A percentile compares a stretch with the other conserved stretches of the same genome.
Evolutionary conservation across 1,284 basidiomycete species (phyloP).

Genomic region (Taiwanofungus camphoratus): DNA sequence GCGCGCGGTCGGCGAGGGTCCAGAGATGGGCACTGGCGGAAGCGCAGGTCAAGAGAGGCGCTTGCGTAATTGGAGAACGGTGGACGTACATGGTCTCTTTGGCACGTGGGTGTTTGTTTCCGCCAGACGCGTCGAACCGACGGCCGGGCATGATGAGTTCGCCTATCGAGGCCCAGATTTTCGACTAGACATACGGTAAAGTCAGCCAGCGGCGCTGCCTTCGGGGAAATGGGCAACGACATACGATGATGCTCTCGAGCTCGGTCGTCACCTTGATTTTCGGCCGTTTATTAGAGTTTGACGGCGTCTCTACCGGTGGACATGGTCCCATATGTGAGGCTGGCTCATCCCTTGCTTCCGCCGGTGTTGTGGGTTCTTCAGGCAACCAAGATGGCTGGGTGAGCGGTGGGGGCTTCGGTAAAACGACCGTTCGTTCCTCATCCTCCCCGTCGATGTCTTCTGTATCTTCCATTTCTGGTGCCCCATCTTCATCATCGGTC

Average conservation of each 20-base stretch:
- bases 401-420: constrained; percentile 17
- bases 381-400: background rate
- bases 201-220: background rate
- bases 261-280: constrained; percentile 46
- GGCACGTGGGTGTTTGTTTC: constrained; percentile 38
- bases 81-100: constrained; percentile 60
- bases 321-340: background rate
- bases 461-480: constrained; percentile 6
- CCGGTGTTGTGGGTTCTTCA: no score
- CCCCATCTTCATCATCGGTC: constrained; percentile 1
- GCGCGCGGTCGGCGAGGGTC: constrained; percentile 29
- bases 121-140: constrained; percentile 30
- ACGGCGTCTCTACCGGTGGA: constrained; percentile 3
- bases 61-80: constrained; percentile 1
- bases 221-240: constrained; percentile 18
- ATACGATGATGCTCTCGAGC: constrained; percentile 54
- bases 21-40: constrained; percentile 48
- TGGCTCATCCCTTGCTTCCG: background rate
- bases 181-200: constrained; percentile 36
- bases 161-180: constrained; percentile 61
- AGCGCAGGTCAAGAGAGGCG: constrained; percentile 17
- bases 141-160: constrained; percentile 58
- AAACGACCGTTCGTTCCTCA: constrained; percentile 28
- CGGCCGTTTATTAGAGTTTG: constrained; percentile 5
- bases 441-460: constrained; percentile 22